phyloP scores from a whole-genome alignment of 768 basidiomycete species.

The Dacryopinax primogenitus region DNA sequence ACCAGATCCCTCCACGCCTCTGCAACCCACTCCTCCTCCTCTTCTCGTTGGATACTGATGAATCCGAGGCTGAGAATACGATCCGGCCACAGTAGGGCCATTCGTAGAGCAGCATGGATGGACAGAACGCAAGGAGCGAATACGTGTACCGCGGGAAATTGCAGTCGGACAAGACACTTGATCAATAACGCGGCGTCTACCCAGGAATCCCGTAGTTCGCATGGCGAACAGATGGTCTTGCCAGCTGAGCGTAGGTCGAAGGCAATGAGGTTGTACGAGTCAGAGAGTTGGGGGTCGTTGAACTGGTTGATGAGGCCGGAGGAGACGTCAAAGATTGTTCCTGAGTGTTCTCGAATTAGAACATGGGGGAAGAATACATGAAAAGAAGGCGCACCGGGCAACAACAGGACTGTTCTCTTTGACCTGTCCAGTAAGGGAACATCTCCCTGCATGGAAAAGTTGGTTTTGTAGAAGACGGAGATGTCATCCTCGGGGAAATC shows the following conservation, averaged over 20 bases:
- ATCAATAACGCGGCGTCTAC: slow-evolving; percentile 1
- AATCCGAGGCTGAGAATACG: not conserved
- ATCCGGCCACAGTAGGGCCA: not conserved
- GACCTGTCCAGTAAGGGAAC: not conserved
- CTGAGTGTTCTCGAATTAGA: not conserved
- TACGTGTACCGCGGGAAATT: not conserved
- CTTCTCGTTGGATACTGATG: slow-evolving; percentile 6
- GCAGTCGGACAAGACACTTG: not conserved
- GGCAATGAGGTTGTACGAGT: slow-evolving; percentile 1
- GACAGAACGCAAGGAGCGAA: slow-evolving; percentile 1
- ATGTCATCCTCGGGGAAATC: slow-evolving; percentile 2
- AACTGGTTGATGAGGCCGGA: slow-evolving; percentile 3
- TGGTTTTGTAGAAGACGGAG: slow-evolving; percentile 5
- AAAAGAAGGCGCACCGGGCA: not conserved
- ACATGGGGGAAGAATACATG: not conserved
- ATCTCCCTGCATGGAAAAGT: slow-evolving; percentile 1
- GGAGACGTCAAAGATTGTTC: slow-evolving; percentile 6
- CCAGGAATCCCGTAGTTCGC: not conserved
- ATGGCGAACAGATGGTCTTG: not conserved
- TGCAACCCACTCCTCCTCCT: slow-evolving; percentile 8
- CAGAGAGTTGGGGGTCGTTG: not conserved
- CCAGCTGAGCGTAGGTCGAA: not conserved
- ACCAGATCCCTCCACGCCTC: slow-evolving; percentile 6
- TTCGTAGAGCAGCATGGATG: not conserved
- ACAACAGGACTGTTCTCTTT: not conserved